Evolutionary conservation across 345 rosid species (phyloP).

Genomic region (Camelina sativa): DNA sequence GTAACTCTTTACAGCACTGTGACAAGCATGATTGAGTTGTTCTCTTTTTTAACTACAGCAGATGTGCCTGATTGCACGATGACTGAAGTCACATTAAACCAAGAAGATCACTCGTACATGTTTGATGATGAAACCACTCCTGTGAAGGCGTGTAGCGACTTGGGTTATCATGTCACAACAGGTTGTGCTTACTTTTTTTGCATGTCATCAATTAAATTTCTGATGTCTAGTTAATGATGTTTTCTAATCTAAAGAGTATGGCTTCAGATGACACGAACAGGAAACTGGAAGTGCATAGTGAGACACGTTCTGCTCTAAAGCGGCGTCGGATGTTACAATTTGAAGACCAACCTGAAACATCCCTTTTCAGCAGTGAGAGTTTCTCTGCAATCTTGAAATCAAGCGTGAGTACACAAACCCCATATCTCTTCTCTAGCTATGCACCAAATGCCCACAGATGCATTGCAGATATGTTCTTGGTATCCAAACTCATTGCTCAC

Average conservation of each 20-base stretch:
- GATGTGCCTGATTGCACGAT: conserved; percentile 41
- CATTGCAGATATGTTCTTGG: neutral
- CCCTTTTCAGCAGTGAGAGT: conserved; percentile 62
- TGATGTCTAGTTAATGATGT: conserved; percentile 5
- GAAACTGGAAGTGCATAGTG: conserved; percentile 57
- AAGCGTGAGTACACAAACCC: conserved; percentile 51
- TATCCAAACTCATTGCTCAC: conserved; percentile 3
- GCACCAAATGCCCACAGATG: neutral
- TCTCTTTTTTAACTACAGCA: conserved; percentile 7
- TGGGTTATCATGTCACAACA: conserved; percentile 57
- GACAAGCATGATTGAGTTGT: neutral
- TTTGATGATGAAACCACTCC: conserved; percentile 86
- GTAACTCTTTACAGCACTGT: neutral
- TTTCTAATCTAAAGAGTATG: conserved; percentile 31
- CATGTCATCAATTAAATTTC: neutral
- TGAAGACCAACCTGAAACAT: conserved; percentile 60
- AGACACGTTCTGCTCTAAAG: conserved; percentile 63
- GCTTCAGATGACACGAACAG: conserved; percentile 55
- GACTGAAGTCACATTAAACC: conserved; percentile 67
- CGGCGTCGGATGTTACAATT: conserved; percentile 94
- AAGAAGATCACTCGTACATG: conserved; percentile 85
- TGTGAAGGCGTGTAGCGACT: conserved; percentile 79
- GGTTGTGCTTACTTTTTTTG: conserved; percentile 45
- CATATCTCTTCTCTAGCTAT: conserved; percentile 1
- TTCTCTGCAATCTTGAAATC: conserved; percentile 74